A percentile compares a stretch with the other conserved stretches of the same genome.
Evolutionary conservation across 768 basidiomycete genomes (phyloP).

Genomic region (Lentinula lateritia): DNA sequence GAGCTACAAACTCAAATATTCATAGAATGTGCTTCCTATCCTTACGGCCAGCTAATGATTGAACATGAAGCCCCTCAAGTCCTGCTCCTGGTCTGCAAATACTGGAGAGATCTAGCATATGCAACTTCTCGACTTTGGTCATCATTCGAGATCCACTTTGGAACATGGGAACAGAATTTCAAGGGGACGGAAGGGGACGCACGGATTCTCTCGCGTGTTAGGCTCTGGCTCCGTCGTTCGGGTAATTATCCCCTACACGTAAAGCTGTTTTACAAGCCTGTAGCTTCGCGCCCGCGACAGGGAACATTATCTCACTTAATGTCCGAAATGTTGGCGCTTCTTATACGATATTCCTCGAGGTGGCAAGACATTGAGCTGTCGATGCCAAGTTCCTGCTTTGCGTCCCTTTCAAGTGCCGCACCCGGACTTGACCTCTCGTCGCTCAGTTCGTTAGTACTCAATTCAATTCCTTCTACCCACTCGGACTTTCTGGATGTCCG

Average conservation of each 20-base stretch:
- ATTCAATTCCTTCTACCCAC: constrained; percentile 17
- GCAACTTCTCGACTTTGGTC: constrained; percentile 43
- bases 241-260: constrained; percentile 25
- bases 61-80: constrained; percentile 29
- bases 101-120: constrained; percentile 35
- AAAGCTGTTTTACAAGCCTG: constrained; percentile 21
- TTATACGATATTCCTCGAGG: constrained; percentile 28
- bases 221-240: constrained; percentile 33
- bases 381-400: constrained; percentile 24
- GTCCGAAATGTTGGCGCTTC: constrained; percentile 19
- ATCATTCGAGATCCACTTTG: constrained; percentile 31
- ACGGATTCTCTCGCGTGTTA: constrained; percentile 10
- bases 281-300: constrained; percentile 7
- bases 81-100: constrained; percentile 32
- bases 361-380: constrained; percentile 31
- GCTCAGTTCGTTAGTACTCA: constrained; percentile 27
- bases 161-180: constrained; percentile 9
- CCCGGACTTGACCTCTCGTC: constrained; percentile 19
- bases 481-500: constrained; percentile 18
- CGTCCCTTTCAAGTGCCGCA: constrained; percentile 12
- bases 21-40: constrained; percentile 24
- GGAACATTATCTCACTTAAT: constrained; percentile 15
- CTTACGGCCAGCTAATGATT: constrained; percentile 24
- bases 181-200: constrained; percentile 1
- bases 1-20: constrained; percentile 47